A percentile compares a stretch with the other conserved stretches of the same genome.
Conservation (phyloP, 1,139 yeast species). For the Hansenula sp. region DNA sequence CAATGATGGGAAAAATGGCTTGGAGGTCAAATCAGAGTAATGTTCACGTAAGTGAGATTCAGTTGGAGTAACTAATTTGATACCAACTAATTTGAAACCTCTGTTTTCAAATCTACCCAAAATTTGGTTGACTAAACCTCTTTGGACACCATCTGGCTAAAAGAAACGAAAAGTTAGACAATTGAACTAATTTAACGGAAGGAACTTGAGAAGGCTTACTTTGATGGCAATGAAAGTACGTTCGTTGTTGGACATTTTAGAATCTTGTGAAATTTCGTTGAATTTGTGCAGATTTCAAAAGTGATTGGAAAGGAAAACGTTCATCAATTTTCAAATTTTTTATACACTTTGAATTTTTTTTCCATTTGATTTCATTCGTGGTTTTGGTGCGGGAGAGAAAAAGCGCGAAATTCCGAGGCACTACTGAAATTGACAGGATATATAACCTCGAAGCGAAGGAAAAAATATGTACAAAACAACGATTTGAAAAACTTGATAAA, state of each 20-base stretch:
- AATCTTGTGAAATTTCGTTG: background rate
- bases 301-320: background rate
- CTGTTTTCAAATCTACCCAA: constrained; percentile 93
- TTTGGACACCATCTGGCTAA: constrained; percentile 98
- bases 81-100: constrained; percentile 96
- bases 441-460: too few relatives aligned
- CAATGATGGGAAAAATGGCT: constrained; percentile 97
- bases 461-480: too few relatives aligned
- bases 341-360: background rate
- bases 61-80: constrained; percentile 86
- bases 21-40: constrained; percentile 90
- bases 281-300: background rate
- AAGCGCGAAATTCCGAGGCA: too few relatives aligned
- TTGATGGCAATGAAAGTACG: constrained; percentile 99
- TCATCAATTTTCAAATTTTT: background rate
- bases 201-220: constrained; percentile 24
- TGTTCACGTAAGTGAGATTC: constrained; percentile 88
- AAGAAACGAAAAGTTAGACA: background rate
- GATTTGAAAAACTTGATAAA: too few relatives aligned
- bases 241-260: constrained; percentile 59
- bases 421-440: background rate
- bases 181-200: too few relatives aligned
- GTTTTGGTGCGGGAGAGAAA: too few relatives aligned
- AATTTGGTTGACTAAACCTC: constrained; percentile 91
- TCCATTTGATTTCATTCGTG: background rate